phyloP scores from a whole-genome alignment of 768 basidiomycete genomes.

The Melanogaster broomeanus region DNA sequence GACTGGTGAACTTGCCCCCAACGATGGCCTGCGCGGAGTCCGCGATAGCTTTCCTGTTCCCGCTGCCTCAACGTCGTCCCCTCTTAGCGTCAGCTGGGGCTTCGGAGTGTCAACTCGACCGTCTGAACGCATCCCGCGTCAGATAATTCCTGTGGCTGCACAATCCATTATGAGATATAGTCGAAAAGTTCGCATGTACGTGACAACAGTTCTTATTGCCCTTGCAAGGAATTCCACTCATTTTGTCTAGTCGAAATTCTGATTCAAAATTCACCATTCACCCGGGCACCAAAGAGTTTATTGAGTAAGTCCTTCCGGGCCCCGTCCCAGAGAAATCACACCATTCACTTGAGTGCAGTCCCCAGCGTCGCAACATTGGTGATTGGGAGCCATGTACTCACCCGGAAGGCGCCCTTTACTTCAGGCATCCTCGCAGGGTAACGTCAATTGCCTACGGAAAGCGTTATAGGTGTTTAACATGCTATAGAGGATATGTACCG shows the following conservation, averaged over 20 bases:
- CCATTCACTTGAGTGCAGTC: not conserved
- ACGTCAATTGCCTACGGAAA: not conserved
- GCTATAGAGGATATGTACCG: conserved; percentile 44
- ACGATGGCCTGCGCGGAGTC: not conserved
- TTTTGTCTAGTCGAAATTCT: not conserved
- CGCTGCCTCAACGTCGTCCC: not conserved
- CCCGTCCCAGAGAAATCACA: not conserved
- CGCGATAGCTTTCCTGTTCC: not conserved
- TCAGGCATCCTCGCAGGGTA: conserved; percentile 45
- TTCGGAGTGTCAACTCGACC: not conserved
- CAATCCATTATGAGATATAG: conserved; percentile 3
- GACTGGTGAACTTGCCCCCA: not conserved
- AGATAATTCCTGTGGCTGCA: not conserved
- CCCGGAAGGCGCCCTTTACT: conserved; percentile 59
- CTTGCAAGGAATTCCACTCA: not conserved
- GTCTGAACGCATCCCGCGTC: not conserved
- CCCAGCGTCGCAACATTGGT: not conserved
- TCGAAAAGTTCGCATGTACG: conserved; percentile 4
- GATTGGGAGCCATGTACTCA: conserved; percentile 48
- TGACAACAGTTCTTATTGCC: not conserved
- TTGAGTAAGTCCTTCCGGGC: not conserved
- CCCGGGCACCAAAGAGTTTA: conserved; percentile 1
- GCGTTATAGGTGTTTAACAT: not conserved
- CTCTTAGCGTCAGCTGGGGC: not conserved
- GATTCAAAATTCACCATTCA: not conserved